Conservation (phyloP, 2,329 filamentous ascomycete species). For the Colletotrichum sp. region DNA sequence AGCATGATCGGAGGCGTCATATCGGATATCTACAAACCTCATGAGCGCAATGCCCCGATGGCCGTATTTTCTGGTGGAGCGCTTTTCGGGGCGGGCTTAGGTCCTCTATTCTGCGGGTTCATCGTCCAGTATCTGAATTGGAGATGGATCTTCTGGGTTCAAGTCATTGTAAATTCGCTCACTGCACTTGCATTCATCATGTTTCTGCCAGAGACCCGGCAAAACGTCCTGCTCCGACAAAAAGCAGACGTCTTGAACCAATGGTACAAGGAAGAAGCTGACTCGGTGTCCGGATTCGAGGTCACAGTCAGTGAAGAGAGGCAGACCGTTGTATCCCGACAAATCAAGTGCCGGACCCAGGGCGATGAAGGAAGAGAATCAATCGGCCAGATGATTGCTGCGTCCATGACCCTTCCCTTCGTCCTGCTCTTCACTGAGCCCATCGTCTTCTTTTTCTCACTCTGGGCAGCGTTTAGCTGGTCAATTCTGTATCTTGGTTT, state of each 20-base stretch:
- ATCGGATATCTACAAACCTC: conserved; percentile 79
- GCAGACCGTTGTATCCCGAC: conserved; percentile 26
- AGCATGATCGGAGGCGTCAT: conserved; percentile 92
- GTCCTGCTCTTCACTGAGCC: conserved; percentile 68
- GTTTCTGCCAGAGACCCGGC: conserved; percentile 82
- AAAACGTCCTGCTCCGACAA: conserved; percentile 75
- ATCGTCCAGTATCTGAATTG: background rate
- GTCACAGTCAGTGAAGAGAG: background rate
- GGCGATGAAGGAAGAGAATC: conserved; percentile 76
- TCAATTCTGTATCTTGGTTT: conserved; percentile 58
- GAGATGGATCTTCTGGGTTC: conserved; percentile 42
- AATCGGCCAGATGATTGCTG: conserved; percentile 69
- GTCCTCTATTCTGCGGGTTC: background rate
- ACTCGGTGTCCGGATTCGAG: conserved; percentile 15
- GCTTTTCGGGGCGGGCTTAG: conserved; percentile 69
- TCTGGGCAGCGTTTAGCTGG: conserved; percentile 55
- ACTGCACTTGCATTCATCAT: conserved; percentile 64
- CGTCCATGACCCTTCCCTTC: conserved; percentile 79
- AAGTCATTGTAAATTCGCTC: conserved; percentile 71
- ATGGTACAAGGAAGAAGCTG: conserved; percentile 78
- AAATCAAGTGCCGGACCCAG: conserved; percentile 79
- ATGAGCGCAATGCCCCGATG: conserved; percentile 87
- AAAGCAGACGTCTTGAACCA: conserved; percentile 76
- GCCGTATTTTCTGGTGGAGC: conserved; percentile 80
- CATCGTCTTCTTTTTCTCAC: conserved; percentile 59